A percentile compares a stretch with the other conserved stretches of the same genome.
phyloP scores from a whole-genome alignment of 208 protist genomes.

The Acanthamoeba royreba region DNA sequence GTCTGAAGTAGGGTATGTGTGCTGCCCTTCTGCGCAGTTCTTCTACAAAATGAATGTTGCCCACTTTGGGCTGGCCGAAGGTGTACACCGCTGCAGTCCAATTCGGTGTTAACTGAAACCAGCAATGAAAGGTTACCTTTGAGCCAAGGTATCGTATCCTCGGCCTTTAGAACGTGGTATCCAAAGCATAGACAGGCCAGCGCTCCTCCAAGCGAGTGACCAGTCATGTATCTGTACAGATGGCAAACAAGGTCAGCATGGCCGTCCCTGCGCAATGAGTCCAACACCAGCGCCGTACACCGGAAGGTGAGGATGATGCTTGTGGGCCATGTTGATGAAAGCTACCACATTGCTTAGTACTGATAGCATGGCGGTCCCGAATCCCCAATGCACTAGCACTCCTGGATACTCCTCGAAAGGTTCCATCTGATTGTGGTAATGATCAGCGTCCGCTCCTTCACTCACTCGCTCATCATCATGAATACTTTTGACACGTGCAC shows the following conservation, averaged over 20 bases:
- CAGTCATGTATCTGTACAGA: background rate
- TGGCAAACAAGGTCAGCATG: background rate
- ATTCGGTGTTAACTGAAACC: background rate
- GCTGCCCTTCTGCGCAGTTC: background rate
- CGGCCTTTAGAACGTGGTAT: background rate
- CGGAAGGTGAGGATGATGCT: background rate
- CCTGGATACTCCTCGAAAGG: background rate
- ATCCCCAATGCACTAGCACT: background rate
- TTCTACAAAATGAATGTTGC: background rate
- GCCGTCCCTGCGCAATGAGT: background rate
- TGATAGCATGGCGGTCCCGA: background rate
- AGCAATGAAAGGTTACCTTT: background rate
- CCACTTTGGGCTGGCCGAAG: slow-evolving; percentile 24
- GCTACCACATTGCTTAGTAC: background rate
- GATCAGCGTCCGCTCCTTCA: background rate
- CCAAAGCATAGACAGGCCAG: slow-evolving; percentile 16
- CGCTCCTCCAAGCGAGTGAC: slow-evolving; percentile 33
- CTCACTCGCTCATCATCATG: background rate
- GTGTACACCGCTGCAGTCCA: slow-evolving; percentile 26
- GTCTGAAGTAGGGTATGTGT: background rate
- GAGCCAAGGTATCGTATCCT: background rate
- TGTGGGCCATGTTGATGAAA: background rate
- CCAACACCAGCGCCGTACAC: background rate
- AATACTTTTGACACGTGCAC: background rate
- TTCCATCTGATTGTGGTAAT: background rate